These are phyloP conservation scores for Coprinellus micaceus DNA, from an alignment of 768 basidiomycete genomes.

Conservation along the genomic window DNA sequence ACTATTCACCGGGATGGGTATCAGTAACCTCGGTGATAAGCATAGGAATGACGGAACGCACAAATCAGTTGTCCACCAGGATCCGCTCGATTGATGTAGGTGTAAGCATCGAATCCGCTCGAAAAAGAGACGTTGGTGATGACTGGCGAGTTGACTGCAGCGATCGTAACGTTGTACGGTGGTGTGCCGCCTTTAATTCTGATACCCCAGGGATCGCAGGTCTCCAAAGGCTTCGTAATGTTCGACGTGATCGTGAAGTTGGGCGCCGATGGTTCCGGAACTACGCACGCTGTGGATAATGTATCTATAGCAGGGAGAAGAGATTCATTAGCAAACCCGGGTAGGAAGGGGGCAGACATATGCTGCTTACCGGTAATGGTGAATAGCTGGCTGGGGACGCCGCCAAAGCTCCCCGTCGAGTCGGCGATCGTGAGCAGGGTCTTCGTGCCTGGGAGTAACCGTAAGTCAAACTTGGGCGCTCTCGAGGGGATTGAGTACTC, in stretches of 20 bases:
- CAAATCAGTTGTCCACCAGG: constrained; percentile 38
- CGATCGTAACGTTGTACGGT: constrained; percentile 43
- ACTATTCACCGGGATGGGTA: constrained; percentile 23
- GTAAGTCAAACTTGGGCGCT: background rate
- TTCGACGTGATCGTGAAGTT: constrained; percentile 36
- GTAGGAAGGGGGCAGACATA: background rate
- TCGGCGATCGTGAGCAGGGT: constrained; percentile 45
- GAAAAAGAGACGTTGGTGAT: constrained; percentile 41
- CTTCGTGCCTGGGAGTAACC: constrained; percentile 30
- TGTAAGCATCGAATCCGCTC: constrained; percentile 33
- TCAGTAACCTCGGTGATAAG: background rate
- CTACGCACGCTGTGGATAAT: constrained; percentile 29
- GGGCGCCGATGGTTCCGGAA: constrained; percentile 16
- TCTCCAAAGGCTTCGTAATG: constrained; percentile 32
- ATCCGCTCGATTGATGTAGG: constrained; percentile 40
- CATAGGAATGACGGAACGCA: constrained; percentile 17
- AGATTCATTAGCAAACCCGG: background rate
- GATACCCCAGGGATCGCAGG: constrained; percentile 47
- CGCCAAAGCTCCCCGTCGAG: constrained; percentile 39
- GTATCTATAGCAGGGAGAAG: constrained; percentile 21
- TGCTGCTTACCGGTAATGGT: constrained; percentile 30
- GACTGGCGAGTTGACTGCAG: constrained; percentile 31
- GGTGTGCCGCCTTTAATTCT: constrained; percentile 39
- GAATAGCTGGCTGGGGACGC: constrained; percentile 31
- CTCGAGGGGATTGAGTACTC: constrained; percentile 11